Percentiles rank a stretch among this genome's conserved stretches.
Conservation (phyloP, 805 yeast genomes). For the Saturnispora serradocipensis region DNA sequence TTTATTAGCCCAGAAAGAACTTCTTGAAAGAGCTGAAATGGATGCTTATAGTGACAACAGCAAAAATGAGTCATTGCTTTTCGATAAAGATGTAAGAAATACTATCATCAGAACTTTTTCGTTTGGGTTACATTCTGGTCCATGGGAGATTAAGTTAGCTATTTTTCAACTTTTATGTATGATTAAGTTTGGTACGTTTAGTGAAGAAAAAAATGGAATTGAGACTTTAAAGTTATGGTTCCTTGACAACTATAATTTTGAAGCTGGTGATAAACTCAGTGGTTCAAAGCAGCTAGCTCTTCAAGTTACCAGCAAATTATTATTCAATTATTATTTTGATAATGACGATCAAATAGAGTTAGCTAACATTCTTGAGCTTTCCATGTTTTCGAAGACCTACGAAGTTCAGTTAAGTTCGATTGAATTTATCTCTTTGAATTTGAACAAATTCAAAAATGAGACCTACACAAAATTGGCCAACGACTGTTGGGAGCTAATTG, state of each 20-base stretch:
- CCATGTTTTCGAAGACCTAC: conserved; percentile 32
- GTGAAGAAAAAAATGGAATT: conserved; percentile 10
- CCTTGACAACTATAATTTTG: conserved; percentile 24
- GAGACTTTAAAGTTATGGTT: conserved; percentile 30
- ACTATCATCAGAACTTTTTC: conserved; percentile 15
- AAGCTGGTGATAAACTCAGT: conserved; percentile 23
- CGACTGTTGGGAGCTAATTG: conserved; percentile 20
- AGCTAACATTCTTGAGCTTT: conserved; percentile 15
- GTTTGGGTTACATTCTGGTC: conserved; percentile 9
- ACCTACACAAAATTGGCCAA: conserved; percentile 5
- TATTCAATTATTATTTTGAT: conserved; percentile 17
- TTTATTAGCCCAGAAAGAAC: conserved; percentile 38
- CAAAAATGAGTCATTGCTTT: not conserved
- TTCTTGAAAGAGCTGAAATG: conserved; percentile 12
- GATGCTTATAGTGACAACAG: not conserved
- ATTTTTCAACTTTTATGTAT: conserved; percentile 17
- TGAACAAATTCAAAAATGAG: not conserved
- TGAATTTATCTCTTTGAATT: conserved; percentile 19
- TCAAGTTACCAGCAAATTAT: conserved; percentile 24
- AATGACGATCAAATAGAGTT: conserved; percentile 8
- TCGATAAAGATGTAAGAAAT: conserved; percentile 2
- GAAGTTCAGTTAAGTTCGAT: conserved; percentile 40
- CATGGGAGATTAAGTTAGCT: conserved; percentile 18
- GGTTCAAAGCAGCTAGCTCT: conserved; percentile 45
- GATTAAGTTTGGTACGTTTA: not conserved